Base-by-base conservation (phyloP, 2,329 filamentous ascomycete species). In the Myriosclerotinia scirpicola region DNA sequence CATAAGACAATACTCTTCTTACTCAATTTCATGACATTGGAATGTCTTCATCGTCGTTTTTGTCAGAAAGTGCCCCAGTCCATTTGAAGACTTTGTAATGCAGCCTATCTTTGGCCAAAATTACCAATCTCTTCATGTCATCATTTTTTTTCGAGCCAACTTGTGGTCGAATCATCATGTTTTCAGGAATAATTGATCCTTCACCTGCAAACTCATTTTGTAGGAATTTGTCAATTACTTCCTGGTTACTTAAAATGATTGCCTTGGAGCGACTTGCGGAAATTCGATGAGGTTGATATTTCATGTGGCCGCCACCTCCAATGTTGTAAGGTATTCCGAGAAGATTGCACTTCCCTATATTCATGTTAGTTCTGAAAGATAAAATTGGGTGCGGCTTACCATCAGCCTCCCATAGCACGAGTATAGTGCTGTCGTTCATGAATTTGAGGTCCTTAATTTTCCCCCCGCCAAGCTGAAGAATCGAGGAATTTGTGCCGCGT, bases 401-500 rank as follows among this genome's bases (percentile, higher is more conserved):
- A 26, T 72, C 54, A 1, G 64, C 40, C 38, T 73, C 70, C 74
- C 73, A 77, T 17, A 77, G 65, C 1, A 75, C 64, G 5, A 77
- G 58, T n/a, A 77, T 42, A 11, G 50, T 67, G n/a, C 26, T 65
- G 48, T 73, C 68, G 54, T 76, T 70, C 11, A 73, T 66, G 48
- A 77, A 73, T 61, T 73, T 76, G 14, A 76, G 44, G 67, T 77
- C 76, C 63, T 71, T 73, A 44, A 77, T 69, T 17, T 53, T 60
- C 17, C 76, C 76, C 67, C 71, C 64, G 30, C 73, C 74, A 56
- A 77, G 67, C 50, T 73, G 67, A 11, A 77, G 40, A 22, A 58
- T 50, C 50, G 71, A 65, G 34, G 69, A 69, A 54, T 71, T 69
- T 8, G 69, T 67, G n/a, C 58, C 60, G 12, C 68, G 58, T 9